These are phyloP conservation scores for Aaosphaeria pasadenensis DNA, from an alignment of 2,329 filamentous ascomycete genomes.

Conservation along the genomic window DNA sequence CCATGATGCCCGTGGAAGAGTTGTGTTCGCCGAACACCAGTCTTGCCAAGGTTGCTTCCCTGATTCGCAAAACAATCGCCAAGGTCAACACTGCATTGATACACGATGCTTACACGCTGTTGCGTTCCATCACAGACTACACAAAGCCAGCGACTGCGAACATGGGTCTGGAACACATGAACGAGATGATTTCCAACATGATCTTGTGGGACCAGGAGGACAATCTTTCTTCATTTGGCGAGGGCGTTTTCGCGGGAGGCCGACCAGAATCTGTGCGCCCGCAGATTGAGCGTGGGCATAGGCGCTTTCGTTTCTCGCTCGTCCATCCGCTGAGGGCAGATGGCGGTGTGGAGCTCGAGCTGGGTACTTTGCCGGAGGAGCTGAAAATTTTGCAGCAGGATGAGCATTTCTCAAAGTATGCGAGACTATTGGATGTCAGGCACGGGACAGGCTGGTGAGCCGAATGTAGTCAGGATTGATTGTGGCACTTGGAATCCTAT, in stretches of 20 bases:
- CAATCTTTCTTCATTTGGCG: constrained; percentile 17
- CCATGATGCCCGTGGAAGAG: constrained; percentile 18
- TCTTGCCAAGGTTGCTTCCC: constrained; percentile 14
- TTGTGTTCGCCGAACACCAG: constrained; percentile 18
- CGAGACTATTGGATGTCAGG: constrained; percentile 7
- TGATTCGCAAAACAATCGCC: constrained; percentile 17
- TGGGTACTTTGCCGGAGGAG: constrained; percentile 38
- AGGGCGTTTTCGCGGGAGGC: constrained; percentile 18
- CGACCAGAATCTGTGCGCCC: constrained; percentile 22
- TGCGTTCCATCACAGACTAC: constrained; percentile 17
- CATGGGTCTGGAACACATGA: constrained; percentile 21
- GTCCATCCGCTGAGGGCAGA: constrained; percentile 23
- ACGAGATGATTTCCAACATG: constrained; percentile 24
- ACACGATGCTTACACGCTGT: constrained; percentile 24
- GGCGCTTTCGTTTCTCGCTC: constrained; percentile 22
- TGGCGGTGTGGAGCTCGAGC: constrained; percentile 14
- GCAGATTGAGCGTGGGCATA: constrained; percentile 20
- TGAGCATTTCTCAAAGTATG: constrained; percentile 42
- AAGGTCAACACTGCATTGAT: constrained; percentile 19
- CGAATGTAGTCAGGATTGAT: not conserved
- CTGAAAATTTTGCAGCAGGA: constrained; percentile 44
- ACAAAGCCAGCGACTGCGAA: constrained; percentile 13
- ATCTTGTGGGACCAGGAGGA: constrained; percentile 16
- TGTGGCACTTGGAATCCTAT: not conserved
- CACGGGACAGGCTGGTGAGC: constrained; percentile 1